These are phyloP conservation scores for Boletus huronensis DNA, from an alignment of 768 basidiomycete species.

Conservation along the genomic window DNA sequence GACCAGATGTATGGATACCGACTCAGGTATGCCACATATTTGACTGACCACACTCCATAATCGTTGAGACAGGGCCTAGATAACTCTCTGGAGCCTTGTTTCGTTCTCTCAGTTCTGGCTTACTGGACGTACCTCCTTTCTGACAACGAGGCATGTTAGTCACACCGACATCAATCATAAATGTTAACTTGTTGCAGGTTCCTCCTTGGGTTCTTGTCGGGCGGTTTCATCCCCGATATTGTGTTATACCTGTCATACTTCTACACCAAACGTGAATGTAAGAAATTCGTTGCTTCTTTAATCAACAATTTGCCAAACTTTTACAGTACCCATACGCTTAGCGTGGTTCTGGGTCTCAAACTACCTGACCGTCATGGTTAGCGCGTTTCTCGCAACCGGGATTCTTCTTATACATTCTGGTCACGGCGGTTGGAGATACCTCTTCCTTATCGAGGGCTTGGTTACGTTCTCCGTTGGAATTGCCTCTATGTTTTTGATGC, in stretches of 20 bases:
- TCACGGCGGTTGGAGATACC: slow-evolving; percentile 33
- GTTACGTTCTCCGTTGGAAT: slow-evolving; percentile 50
- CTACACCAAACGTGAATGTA: slow-evolving; percentile 2
- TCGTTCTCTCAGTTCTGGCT: slow-evolving; percentile 61
- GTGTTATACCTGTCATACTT: not conserved
- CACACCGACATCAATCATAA: not conserved
- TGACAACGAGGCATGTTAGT: slow-evolving; percentile 44
- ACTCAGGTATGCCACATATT: slow-evolving; percentile 23
- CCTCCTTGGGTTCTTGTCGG: slow-evolving; percentile 57
- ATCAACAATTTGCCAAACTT: not conserved
- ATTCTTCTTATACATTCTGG: slow-evolving; percentile 42
- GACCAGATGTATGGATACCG: too few species aligned
- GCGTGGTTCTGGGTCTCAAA: slow-evolving; percentile 68
- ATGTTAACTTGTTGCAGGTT: slow-evolving; percentile 31
- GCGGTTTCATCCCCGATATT: slow-evolving; percentile 59
- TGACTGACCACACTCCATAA: not conserved
- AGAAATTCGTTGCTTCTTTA: not conserved
- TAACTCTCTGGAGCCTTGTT: slow-evolving; percentile 54
- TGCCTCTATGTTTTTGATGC: slow-evolving; percentile 54
- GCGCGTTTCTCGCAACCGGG: slow-evolving; percentile 62
- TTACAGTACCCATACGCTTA: slow-evolving; percentile 36
- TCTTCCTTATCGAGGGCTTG: slow-evolving; percentile 31
- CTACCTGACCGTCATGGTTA: slow-evolving; percentile 50
- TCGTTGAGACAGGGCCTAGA: slow-evolving; percentile 28
- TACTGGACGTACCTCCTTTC: slow-evolving; percentile 47